Base-by-base conservation (phyloP, 441 rosid genomes). In the Populus hybrid region DNA sequence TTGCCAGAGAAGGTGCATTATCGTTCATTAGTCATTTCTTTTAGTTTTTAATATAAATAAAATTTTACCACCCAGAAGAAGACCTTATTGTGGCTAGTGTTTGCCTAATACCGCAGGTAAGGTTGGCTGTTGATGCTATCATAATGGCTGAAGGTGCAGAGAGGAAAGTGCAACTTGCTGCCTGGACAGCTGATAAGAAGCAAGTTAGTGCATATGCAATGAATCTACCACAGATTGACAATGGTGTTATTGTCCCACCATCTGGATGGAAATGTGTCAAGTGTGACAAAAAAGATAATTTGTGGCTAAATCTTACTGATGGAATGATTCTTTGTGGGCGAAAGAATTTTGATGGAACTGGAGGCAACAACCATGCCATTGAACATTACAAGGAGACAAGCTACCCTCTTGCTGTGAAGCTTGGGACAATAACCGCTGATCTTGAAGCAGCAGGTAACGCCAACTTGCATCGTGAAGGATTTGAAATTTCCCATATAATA, bases 321-420 rank as follows among this genome's bases (percentile, higher is more conserved):
- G 99, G 98, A 77, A 88, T 85, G 94, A 93, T 93, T 78, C 97
- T 94, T 34, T 96, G 99, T 78, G 98, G 99, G 70, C 87, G 98
- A 82, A 93, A 75, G 81, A 94, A 93, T 84, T 96, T 97, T 97
- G 98, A 93, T 87, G 98, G 98, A 80, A 93, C 88, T 85, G 99
- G 98, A 70, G 99, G 98, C 72, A 96, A 96, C 84, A 86, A 96
- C 82, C 99, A 96, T 84, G 99, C 98, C 2, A 77, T 94, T 84
- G 99, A 90, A 24, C 88, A 91, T 88, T 94, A 89, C 85, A 93
- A 92, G 81, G 93, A 92, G 84, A 91, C 98, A 28, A 81, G 91
- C 78, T 92, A 91, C 78, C 98, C 99, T 59, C 97, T 96, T 76
- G 95, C 98, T 77, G 97, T 94, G 71, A 94, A 94, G 86, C 97